Percentiles rank a stretch among this genome's conserved stretches.
These are phyloP conservation scores for Reutealis trisperma DNA, from an alignment of 345 rosid genomes.

Conservation along the genomic window DNA sequence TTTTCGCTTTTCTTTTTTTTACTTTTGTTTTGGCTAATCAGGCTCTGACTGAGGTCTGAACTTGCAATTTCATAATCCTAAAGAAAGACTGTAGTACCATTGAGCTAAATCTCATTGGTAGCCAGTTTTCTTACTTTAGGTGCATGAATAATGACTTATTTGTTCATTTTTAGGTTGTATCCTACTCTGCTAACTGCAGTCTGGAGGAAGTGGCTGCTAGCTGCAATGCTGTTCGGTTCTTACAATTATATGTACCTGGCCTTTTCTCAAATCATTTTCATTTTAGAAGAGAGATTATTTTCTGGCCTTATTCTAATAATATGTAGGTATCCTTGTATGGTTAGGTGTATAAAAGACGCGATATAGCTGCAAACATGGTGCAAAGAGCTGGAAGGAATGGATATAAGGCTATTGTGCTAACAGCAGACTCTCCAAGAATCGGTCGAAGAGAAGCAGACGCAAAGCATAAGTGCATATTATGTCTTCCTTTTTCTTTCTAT, in stretches of 20 bases:
- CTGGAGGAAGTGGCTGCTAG: constrained; percentile 89
- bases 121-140: neutral
- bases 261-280: constrained; percentile 5
- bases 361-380: constrained; percentile 54
- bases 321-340: neutral
- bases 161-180: constrained; percentile 49
- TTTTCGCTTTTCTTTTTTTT: too few relatives aligned
- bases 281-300: neutral
- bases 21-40: too few relatives aligned
- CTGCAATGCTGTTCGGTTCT: constrained; percentile 72
- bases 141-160: neutral
- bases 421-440: constrained; percentile 76
- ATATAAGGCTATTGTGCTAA: constrained; percentile 77
- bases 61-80: too few relatives aligned
- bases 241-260: constrained; percentile 66
- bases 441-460: constrained; percentile 91
- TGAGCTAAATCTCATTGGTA: too few relatives aligned
- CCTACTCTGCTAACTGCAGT: constrained; percentile 51
- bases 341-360: constrained; percentile 67
- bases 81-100: too few relatives aligned
- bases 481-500: neutral
- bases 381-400: constrained; percentile 84
- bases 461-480: constrained; percentile 59
- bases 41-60: too few relatives aligned
- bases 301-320: neutral